Evolutionary conservation across 441 rosid genomes (phyloP).

Genomic region (Aleurites moluccanus): DNA sequence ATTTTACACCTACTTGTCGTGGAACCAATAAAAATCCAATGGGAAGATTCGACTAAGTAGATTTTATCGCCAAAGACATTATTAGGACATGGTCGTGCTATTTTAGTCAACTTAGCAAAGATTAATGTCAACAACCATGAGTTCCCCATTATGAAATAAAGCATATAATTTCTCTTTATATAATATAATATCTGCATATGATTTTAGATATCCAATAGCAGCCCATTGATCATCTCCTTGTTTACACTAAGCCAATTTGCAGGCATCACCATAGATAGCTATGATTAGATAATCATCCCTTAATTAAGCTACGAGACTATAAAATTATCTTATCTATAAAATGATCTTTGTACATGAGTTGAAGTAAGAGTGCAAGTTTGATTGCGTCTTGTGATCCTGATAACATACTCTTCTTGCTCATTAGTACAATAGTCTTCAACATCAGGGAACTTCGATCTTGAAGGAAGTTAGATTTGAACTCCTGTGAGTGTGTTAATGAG

Average conservation of each 20-base stretch:
- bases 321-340: background rate
- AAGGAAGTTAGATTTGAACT: background rate
- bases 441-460: background rate
- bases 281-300: background rate
- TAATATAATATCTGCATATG: background rate
- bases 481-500: background rate
- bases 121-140: background rate
- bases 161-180: background rate
- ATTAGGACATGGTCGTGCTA: background rate
- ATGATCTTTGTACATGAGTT: background rate
- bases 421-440: too few species aligned
- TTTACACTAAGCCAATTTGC: background rate
- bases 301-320: background rate
- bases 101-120: background rate
- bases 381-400: background rate
- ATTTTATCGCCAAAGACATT: too few species aligned
- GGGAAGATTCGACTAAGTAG: background rate
- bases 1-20: too few species aligned
- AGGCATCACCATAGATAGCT: background rate
- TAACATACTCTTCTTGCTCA: background rate
- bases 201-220: background rate
- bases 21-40: too few species aligned
- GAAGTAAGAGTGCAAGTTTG: background rate
- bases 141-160: background rate
- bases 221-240: background rate